Evolutionary conservation across 805 yeast genomes (phyloP).

Genomic region (Candida coquimbonensis): DNA sequence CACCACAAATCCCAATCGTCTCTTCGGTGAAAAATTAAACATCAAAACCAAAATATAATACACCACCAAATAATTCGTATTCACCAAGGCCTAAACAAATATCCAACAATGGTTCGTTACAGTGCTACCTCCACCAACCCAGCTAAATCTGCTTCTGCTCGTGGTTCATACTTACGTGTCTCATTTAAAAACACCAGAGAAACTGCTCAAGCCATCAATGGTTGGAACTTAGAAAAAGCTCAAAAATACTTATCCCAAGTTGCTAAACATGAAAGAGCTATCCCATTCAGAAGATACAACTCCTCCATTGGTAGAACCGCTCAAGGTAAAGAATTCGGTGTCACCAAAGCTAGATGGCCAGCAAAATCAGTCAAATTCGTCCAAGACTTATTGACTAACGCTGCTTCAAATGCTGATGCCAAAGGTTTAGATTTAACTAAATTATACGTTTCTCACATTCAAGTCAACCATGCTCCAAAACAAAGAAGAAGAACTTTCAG

Average conservation of each 20-base stretch:
- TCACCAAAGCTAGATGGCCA: conserved; percentile 99
- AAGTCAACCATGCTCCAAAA: conserved; percentile 99
- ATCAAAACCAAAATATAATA: neutral
- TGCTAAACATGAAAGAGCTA: conserved; percentile 97
- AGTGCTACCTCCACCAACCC: conserved; percentile 99
- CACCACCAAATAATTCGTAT: neutral
- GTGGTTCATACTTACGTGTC: conserved; percentile 98
- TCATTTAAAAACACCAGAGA: conserved; percentile 99
- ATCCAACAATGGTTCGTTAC: conserved; percentile 88
- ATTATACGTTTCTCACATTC: conserved; percentile 95
- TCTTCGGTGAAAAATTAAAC: conserved; percentile 3
- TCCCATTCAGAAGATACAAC: conserved; percentile 98
- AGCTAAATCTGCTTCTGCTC: conserved; percentile 98
- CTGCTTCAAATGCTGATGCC: conserved; percentile 98
- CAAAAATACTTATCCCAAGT: conserved; percentile 94
- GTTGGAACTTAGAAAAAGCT: conserved; percentile 97
- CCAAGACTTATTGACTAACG: conserved; percentile 92
- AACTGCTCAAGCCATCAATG: conserved; percentile 96
- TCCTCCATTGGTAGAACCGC: conserved; percentile 97
- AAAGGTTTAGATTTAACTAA: conserved; percentile 96
- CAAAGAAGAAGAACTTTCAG: conserved; percentile 99
- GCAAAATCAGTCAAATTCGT: conserved; percentile 95
- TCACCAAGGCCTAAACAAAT: neutral
- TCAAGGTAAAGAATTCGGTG: conserved; percentile 99
- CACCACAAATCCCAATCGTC: neutral